Conservation (phyloP, 768 basidiomycete species). For the Mycena albidolilacea region DNA sequence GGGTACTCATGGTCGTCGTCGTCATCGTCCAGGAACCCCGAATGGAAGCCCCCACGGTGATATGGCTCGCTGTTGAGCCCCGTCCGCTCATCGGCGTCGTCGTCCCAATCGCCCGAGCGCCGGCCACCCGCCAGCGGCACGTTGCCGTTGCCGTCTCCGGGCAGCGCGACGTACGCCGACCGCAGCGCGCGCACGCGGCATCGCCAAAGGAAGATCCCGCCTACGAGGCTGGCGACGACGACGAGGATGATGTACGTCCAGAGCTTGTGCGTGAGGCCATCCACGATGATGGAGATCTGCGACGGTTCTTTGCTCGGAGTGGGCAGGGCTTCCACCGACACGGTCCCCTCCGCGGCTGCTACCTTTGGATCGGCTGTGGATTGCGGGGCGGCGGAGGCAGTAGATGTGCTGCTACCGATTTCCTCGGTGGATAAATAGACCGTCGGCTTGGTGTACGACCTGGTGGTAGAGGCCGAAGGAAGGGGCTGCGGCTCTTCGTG, state of each 20-base stretch:
- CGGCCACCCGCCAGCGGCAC: conserved; percentile 67
- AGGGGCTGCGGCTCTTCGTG: conserved; percentile 54
- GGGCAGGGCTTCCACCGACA: not conserved
- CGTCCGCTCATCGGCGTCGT: conserved; percentile 81
- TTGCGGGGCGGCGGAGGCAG: conserved; percentile 51
- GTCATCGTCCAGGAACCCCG: conserved; percentile 64
- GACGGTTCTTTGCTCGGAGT: conserved; percentile 28
- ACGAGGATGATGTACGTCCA: conserved; percentile 60
- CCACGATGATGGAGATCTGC: conserved; percentile 22
- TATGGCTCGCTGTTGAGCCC: conserved; percentile 61
- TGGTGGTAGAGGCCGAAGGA: conserved; percentile 63
- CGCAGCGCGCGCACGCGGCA: conserved; percentile 60
- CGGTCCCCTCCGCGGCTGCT: conserved; percentile 3
- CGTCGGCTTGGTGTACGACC: conserved; percentile 86
- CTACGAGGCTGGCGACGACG: conserved; percentile 75
- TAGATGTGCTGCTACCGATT: conserved; percentile 85
- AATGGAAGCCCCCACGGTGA: conserved; percentile 35
- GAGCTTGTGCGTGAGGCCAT: conserved; percentile 21
- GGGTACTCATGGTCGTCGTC: conserved; percentile 61
- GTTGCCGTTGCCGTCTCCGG: conserved; percentile 75
- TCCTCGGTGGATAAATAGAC: conserved; percentile 80
- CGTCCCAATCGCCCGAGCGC: conserved; percentile 63
- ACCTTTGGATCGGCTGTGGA: conserved; percentile 3
- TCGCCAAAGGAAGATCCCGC: conserved; percentile 85
- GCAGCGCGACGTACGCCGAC: conserved; percentile 70